These are phyloP conservation scores for Liriodendron chinense DNA, from an alignment of 164 flowering plant genomes.

Conservation along the genomic window DNA sequence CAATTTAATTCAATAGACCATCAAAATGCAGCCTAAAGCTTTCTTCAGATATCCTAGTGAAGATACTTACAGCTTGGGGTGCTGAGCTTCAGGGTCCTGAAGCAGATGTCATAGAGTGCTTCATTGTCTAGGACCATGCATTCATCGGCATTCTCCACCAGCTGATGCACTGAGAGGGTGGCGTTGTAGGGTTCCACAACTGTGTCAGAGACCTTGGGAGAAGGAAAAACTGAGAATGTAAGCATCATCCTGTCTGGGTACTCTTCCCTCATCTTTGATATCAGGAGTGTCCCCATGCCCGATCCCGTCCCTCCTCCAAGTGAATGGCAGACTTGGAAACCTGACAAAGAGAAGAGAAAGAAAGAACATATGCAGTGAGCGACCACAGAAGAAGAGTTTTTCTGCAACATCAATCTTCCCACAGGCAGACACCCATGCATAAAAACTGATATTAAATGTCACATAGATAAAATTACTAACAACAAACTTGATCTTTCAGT, in stretches of 20 bases:
- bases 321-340: conserved; percentile 7
- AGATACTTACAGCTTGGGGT: conserved; percentile 9
- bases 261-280: conserved; percentile 8
- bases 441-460: not conserved
- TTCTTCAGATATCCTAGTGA: not conserved
- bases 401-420: not conserved
- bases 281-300: conserved; percentile 4
- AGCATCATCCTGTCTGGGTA: conserved; percentile 11
- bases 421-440: not conserved
- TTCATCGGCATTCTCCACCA: conserved; percentile 11
- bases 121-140: conserved; percentile 11
- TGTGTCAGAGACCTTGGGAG: conserved; percentile 5
- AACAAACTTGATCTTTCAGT: too few relatives aligned
- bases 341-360: not conserved
- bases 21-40: not conserved
- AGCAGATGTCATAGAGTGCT: conserved; percentile 10
- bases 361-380: not conserved
- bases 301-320: conserved; percentile 8
- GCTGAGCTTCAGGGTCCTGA: conserved; percentile 11
- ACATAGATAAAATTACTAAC: not conserved
- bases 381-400: not conserved
- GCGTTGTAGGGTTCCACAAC: conserved; percentile 7
- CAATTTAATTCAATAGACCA: too few relatives aligned
- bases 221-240: conserved; percentile 6
- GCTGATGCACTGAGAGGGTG: conserved; percentile 8